Evolutionary conservation across 495 filamentous ascomycete genomes (phyloP).

Genomic region (Tetracladium setigerum): DNA sequence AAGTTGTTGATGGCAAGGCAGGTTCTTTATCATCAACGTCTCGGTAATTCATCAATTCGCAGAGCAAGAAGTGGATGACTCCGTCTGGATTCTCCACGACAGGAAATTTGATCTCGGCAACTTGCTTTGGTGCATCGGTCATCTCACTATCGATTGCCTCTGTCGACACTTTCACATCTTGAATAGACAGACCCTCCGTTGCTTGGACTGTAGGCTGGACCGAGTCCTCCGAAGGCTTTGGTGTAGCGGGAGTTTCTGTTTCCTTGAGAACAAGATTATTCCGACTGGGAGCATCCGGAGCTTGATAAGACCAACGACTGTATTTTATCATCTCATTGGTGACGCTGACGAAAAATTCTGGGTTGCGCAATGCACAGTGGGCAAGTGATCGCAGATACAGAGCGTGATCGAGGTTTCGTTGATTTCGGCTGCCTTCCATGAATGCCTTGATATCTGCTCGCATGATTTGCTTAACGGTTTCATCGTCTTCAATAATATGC

Average conservation of each 20-base stretch:
- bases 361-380: constrained; percentile 74
- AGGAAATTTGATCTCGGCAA: constrained; percentile 67
- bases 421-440: constrained; percentile 43
- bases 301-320: constrained; percentile 43
- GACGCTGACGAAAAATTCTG: constrained; percentile 85
- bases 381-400: constrained; percentile 70
- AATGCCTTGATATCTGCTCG: constrained; percentile 74
- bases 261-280: constrained; percentile 18
- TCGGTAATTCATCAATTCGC: constrained; percentile 83
- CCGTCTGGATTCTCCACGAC: constrained; percentile 90
- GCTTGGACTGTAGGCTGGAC: constrained; percentile 38
- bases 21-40: constrained; percentile 80
- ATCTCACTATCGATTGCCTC: constrained; percentile 45
- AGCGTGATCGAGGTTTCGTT: constrained; percentile 59
- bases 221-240: constrained; percentile 11
- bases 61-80: constrained; percentile 93
- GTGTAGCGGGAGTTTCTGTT: not conserved
- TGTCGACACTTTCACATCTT: constrained; percentile 45
- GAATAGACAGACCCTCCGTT: constrained; percentile 44
- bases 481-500: constrained; percentile 90
- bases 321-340: constrained; percentile 79
- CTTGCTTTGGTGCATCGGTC: constrained; percentile 50
- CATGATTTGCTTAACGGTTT: constrained; percentile 88
- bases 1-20: constrained; percentile 22
- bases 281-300: constrained; percentile 19